Base-by-base conservation (phyloP, 1,139 yeast genomes). In the Hanseniaspora sp. region DNA sequence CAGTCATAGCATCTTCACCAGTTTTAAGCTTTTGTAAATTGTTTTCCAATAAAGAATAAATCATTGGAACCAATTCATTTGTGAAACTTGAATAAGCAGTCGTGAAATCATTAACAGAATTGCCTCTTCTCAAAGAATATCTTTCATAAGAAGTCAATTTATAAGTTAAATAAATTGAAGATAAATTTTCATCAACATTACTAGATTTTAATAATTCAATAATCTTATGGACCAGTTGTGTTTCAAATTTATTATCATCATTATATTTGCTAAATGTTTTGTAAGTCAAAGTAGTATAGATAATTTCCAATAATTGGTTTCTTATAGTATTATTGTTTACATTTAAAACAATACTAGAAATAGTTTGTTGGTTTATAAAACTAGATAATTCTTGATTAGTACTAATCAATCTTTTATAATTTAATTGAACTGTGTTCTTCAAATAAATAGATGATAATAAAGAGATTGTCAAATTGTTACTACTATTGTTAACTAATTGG, bases 261-360 rank as follows among this genome's bases (percentile, higher is more conserved):
- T 38, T 45, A 8, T 33, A 17, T n/a, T 18, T 28, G 6, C 17
- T 29, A 35, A 46, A 46, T 7, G 41, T 35, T 7, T 47, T 44
- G 15, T 51, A 51, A 23, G 48, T 44, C 9, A 51, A 45, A 12
- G 41, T 42, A 3, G 45, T 44, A 4, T 47, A 44, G 6, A 51
- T 42, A 34, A 44, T 51, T 34, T 51, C 48, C 35, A 51, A 34
- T 7, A 51, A 17, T 33, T 51, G 54, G 9, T 51, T 51, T 51
- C 54, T 51, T n/a, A 51, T 51, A 12, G 46, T 45, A 13, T 29
- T 46, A 12, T 35, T 34, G 2, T 46, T 41, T 13, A 51, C 54
- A 17, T 44, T 45, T 12, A 35, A n/a, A 1, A 51, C 41, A 11
- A 51, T 30, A 23, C 45, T 44, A 12, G 37, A 17, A 18, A 51